These are phyloP conservation scores for Aquanectria penicillioides DNA, from an alignment of 2,329 filamentous ascomycete species.

Conservation along the genomic window DNA sequence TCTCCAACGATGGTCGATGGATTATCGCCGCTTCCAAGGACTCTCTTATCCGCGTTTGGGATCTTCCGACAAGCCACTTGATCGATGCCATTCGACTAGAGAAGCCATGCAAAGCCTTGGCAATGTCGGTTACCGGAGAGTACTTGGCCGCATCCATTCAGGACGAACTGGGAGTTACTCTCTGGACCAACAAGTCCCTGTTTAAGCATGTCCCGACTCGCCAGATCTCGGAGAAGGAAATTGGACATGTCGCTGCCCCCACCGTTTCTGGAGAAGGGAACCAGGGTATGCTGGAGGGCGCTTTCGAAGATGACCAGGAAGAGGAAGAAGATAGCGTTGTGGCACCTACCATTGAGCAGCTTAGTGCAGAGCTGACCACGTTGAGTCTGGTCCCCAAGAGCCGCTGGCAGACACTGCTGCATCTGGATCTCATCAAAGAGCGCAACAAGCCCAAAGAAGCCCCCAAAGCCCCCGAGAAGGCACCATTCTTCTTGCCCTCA, in stretches of 20 bases:
- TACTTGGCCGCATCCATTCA: conserved; percentile 91
- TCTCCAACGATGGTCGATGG: conserved; percentile 95
- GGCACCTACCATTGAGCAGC: conserved; percentile 74
- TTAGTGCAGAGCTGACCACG: conserved; percentile 85
- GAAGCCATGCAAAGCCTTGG: conserved; percentile 81
- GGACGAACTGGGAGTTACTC: conserved; percentile 84
- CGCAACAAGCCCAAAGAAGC: conserved; percentile 95
- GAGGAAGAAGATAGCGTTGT: conserved; percentile 65
- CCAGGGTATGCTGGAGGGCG: conserved; percentile 78
- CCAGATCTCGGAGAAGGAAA: conserved; percentile 82
- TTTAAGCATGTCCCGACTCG: conserved; percentile 90
- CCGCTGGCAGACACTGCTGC: conserved; percentile 92
- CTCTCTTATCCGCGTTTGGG: conserved; percentile 86
- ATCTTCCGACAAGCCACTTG: conserved; percentile 92
- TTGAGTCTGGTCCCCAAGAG: conserved; percentile 90
- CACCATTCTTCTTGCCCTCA: conserved; percentile 92
- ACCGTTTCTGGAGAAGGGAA: conserved; percentile 87
- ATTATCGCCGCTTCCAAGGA: conserved; percentile 88
- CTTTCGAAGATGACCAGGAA: conserved; percentile 69
- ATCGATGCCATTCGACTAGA: conserved; percentile 90
- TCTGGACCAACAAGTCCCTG: conserved; percentile 94
- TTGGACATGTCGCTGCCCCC: conserved; percentile 72
- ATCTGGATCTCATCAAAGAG: conserved; percentile 90
- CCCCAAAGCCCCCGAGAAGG: conserved; percentile 91
- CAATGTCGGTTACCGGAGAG: conserved; percentile 91